Percentiles rank a stretch among this genome's conserved stretches.
These are phyloP conservation scores for Boechera retrofracta DNA, from an alignment of 345 rosid genomes.

Conservation along the genomic window DNA sequence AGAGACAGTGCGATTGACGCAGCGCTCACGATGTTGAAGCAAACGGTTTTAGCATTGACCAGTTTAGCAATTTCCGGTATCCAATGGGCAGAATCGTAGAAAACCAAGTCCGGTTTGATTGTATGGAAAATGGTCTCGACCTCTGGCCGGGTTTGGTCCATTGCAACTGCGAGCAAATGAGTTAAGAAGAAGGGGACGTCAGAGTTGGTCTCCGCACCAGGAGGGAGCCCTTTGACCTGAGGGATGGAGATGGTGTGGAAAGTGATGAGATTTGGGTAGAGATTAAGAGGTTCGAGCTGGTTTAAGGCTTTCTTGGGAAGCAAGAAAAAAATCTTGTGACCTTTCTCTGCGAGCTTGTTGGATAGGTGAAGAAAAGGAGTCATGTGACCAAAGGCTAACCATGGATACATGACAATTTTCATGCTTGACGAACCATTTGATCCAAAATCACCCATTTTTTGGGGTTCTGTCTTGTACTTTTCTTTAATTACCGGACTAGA, in stretches of 20 bases:
- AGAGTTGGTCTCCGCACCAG: conserved; percentile 71
- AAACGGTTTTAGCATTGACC: conserved; percentile 60
- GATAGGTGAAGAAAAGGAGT: conserved; percentile 60
- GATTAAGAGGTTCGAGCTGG: conserved; percentile 51
- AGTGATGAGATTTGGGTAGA: conserved; percentile 53
- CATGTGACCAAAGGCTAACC: conserved; percentile 66
- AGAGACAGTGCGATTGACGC: conserved; percentile 59
- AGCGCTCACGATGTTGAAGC: conserved; percentile 57
- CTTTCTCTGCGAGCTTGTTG: conserved; percentile 59
- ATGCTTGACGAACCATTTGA: conserved; percentile 34
- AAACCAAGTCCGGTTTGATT: conserved; percentile 52
- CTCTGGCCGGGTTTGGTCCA: conserved; percentile 66
- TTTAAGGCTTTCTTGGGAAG: conserved; percentile 51
- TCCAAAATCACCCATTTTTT: conserved; percentile 33
- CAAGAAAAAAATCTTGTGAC: conserved; percentile 49
- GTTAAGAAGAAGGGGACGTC: conserved; percentile 57
- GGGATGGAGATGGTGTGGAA: conserved; percentile 56
- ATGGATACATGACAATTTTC: conserved; percentile 59
- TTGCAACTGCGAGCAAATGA: conserved; percentile 58
- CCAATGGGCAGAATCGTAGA: conserved; percentile 68
- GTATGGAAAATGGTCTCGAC: conserved; percentile 47
- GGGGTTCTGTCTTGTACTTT: not conserved
- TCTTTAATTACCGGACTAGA: not conserved
- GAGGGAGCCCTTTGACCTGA: conserved; percentile 66
- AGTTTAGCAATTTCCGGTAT: conserved; percentile 57